A percentile compares a stretch with the other conserved stretches of the same genome.
These are phyloP conservation scores for Annulohypoxylon bovei DNA, from an alignment of 495 filamentous ascomycete genomes.

Conservation along the genomic window DNA sequence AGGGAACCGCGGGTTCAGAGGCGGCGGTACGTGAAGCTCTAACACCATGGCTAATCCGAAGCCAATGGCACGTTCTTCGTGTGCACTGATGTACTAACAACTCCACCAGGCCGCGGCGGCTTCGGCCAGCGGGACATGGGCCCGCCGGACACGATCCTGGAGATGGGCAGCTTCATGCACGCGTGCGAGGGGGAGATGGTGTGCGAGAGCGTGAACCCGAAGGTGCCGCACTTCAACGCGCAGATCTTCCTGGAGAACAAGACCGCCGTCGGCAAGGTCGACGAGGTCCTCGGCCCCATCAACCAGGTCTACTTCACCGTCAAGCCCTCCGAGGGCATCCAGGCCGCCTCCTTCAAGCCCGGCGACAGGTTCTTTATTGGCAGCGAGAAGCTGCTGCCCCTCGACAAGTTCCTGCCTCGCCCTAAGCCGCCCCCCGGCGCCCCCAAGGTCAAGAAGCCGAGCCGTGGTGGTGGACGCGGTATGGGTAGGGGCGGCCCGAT, in stretches of 20 bases:
- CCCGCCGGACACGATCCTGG: slow-evolving; percentile 63
- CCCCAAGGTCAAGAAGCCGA: slow-evolving; percentile 63
- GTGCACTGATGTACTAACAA: too few relatives aligned
- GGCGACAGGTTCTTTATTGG: slow-evolving; percentile 98
- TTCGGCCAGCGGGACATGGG: slow-evolving; percentile 63
- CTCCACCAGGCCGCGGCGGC: slow-evolving; percentile 59
- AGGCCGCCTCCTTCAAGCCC: slow-evolving; percentile 90
- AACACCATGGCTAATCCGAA: too few relatives aligned
- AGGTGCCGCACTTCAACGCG: slow-evolving; percentile 99
- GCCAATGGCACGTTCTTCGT: too few relatives aligned
- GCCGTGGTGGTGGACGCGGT: slow-evolving; percentile 55
- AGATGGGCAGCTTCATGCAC: slow-evolving; percentile 94
- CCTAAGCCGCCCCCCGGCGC: slow-evolving; percentile 82
- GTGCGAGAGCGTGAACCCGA: slow-evolving; percentile 90
- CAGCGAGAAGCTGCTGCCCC: slow-evolving; percentile 89
- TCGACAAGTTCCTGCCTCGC: slow-evolving; percentile 96
- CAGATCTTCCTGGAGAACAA: slow-evolving; percentile 99
- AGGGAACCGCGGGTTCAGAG: slow-evolving; percentile 34
- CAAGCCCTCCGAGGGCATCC: slow-evolving; percentile 94
- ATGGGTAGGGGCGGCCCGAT: slow-evolving; percentile 57
- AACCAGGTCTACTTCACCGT: slow-evolving; percentile 98
- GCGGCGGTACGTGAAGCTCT: slow-evolving; percentile 34
- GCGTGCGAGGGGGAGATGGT: slow-evolving; percentile 96
- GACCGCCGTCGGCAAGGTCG: slow-evolving; percentile 88
- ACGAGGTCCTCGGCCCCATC: slow-evolving; percentile 93